Base-by-base conservation (phyloP, 2,329 filamentous ascomycete genomes). In the Lasiodiplodia theobromae region DNA sequence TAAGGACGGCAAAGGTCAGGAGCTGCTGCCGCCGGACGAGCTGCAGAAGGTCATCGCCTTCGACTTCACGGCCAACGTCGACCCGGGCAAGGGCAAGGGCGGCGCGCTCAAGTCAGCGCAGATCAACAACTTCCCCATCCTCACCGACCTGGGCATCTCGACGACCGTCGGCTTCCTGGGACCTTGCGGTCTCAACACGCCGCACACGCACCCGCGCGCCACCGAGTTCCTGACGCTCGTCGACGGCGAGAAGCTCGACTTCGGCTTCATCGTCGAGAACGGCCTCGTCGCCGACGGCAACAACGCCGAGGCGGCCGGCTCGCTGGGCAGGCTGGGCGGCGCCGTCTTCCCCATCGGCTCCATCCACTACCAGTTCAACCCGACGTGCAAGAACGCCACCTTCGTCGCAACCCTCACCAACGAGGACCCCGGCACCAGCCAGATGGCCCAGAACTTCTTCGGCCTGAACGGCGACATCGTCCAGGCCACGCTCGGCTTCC, bases 11-110 rank as follows among this genome's bases (percentile, higher is more conserved):
- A 47, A 49, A 28, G 77, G 77, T 60, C 66, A 73, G 49, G 69
- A 71, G 10, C 74, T 81, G 10, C 73, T 80, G 53, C 71, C 73
- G 6, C 74, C 70, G 14, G 74, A 78, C 2, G 74, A 72, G 4
- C 71, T 82, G 34, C 73, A 72, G 57, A 72, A 74, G 14, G 54
- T 73, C 74, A 87, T 91, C 80, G 91, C 89, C 76, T 94, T 93
- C 85, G 85, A 85, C 76, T 84, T 86, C 72, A 78, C 87, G 34
- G 28, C 23, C 21, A 18, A 54, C 51, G 34, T 51, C 63, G 51
- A 47, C 28, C 51, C 63, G 1, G 57, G 66, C 16, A 49, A 47
- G 16, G 69, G 38, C 56, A 57, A 56, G 34, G 63, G 65, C 53
- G 60, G 63, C 38, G 63, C 63, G 21, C 51, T 56, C 49, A 66